phyloP scores from a whole-genome alignment of 371 early-diverging fungal genomes.

The Mortierella polycephala region DNA sequence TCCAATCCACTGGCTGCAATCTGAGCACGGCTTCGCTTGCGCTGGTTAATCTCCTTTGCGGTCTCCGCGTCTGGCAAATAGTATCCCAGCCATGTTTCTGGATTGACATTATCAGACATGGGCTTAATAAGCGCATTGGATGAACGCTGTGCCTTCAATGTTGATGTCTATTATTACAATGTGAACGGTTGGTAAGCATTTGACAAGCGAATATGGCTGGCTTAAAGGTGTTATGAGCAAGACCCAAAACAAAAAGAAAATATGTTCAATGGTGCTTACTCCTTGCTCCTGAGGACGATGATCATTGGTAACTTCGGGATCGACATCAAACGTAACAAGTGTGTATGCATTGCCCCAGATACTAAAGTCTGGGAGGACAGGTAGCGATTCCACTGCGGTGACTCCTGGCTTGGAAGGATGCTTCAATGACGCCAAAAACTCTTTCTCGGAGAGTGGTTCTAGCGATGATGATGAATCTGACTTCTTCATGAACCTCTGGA shows the following conservation, averaged over 20 bases:
- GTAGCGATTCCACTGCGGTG: constrained; percentile 78
- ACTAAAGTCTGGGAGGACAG: constrained; percentile 80
- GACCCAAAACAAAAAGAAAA: background rate
- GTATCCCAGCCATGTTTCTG: constrained; percentile 50
- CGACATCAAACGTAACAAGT: constrained; percentile 75
- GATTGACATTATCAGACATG: constrained; percentile 44
- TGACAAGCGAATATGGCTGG: background rate
- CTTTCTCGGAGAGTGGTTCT: constrained; percentile 51
- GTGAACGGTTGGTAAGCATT: background rate
- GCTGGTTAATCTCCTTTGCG: constrained; percentile 37
- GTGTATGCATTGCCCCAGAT: constrained; percentile 76
- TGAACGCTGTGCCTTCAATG: constrained; percentile 38
- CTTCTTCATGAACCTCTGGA: constrained; percentile 57
- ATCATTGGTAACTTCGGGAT: constrained; percentile 71
- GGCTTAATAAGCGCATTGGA: constrained; percentile 55
- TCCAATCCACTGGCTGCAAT: constrained; percentile 22
- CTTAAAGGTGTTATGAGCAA: background rate
- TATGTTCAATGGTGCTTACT: constrained; percentile 15
- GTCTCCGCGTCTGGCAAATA: constrained; percentile 45
- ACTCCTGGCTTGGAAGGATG: constrained; percentile 81
- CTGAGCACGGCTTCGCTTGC: constrained; percentile 36
- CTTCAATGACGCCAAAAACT: constrained; percentile 59
- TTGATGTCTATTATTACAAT: constrained; percentile 14
- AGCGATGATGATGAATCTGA: constrained; percentile 7
- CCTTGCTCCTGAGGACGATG: constrained; percentile 28